phyloP scores from a whole-genome alignment of 345 rosid genomes.

The Gynandropsis gynandra region DNA sequence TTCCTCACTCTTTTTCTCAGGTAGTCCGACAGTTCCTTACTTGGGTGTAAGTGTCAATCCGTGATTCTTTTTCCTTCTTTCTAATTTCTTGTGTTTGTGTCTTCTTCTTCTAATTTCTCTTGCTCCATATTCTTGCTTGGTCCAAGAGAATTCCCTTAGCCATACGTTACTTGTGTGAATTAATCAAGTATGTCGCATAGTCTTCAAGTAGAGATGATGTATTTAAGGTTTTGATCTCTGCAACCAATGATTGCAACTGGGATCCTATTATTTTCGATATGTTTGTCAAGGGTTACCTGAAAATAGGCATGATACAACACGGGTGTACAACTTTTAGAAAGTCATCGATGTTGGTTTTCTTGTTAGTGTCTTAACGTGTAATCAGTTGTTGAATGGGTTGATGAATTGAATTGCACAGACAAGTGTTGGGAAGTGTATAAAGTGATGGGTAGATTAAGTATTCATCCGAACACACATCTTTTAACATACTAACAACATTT shows the following conservation, averaged over 20 bases:
- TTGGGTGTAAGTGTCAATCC: too few species aligned
- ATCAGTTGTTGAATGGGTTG: slow-evolving; percentile 66
- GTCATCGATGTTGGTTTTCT: slow-evolving; percentile 39
- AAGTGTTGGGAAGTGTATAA: slow-evolving; percentile 71
- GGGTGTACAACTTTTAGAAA: slow-evolving; percentile 39
- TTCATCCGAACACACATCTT: slow-evolving; percentile 53
- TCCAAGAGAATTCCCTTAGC: slow-evolving; percentile 41
- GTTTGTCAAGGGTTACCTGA: slow-evolving; percentile 56
- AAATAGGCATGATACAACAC: slow-evolving; percentile 38
- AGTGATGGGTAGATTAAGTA: slow-evolving; percentile 54
- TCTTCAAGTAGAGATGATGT: slow-evolving; percentile 24
- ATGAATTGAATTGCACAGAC: slow-evolving; percentile 37
- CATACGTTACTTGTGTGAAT: slow-evolving; percentile 45
- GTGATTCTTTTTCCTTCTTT: too few species aligned
- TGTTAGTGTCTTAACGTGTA: slow-evolving; percentile 69
- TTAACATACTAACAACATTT: slow-evolving; percentile 65
- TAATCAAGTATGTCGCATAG: slow-evolving; percentile 28
- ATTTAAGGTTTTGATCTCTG: slow-evolving; percentile 37
- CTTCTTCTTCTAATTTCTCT: slow-evolving; percentile 49
- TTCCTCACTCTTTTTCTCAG: too few species aligned
- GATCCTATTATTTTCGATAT: slow-evolving; percentile 61
- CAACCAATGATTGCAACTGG: slow-evolving; percentile 55
- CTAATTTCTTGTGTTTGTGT: too few species aligned
- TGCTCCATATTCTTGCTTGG: slow-evolving; percentile 53
- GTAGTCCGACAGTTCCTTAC: too few species aligned